phyloP scores from a whole-genome alignment of 208 protist genomes.

The Naegleria gruberi region DNA sequence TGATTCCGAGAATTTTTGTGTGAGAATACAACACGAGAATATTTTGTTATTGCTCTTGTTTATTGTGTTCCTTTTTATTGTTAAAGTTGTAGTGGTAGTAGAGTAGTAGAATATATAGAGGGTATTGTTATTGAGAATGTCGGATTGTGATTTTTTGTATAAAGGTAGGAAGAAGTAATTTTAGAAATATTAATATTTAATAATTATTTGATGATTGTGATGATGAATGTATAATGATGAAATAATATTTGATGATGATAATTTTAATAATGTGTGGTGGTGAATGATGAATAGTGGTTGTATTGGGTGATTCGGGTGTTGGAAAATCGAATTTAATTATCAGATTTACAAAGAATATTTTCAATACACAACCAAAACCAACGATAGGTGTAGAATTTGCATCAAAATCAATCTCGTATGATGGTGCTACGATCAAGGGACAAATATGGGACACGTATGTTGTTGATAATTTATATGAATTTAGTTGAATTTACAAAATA shows the following conservation, averaged over 20 bases:
- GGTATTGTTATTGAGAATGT: too few relatives aligned
- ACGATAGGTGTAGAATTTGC: conserved; percentile 87
- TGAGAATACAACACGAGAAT: too few relatives aligned
- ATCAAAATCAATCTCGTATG: conserved; percentile 74
- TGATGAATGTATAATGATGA: too few relatives aligned
- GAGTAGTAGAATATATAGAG: too few relatives aligned
- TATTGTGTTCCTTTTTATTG: too few relatives aligned
- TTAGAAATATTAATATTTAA: too few relatives aligned
- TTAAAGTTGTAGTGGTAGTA: too few relatives aligned
- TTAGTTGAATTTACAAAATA: neutral
- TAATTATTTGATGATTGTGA: too few relatives aligned
- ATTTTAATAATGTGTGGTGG: too few relatives aligned
- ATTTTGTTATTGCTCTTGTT: too few relatives aligned
- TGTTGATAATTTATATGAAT: neutral
- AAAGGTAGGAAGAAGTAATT: neutral
- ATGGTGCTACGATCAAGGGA: conserved; percentile 91
- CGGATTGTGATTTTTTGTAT: neutral
- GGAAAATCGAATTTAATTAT: conserved; percentile 78
- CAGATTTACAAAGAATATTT: conserved; percentile 71
- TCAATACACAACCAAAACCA: conserved; percentile 69
- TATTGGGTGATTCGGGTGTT: conserved; percentile 76
- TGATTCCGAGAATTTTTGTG: too few relatives aligned
- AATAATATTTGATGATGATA: too few relatives aligned
- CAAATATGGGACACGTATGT: conserved; percentile 95
- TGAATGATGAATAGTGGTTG: neutral